Evolutionary conservation across 1,284 basidiomycete genomes (phyloP).

Genomic region (Takashimella tepidaria): DNA sequence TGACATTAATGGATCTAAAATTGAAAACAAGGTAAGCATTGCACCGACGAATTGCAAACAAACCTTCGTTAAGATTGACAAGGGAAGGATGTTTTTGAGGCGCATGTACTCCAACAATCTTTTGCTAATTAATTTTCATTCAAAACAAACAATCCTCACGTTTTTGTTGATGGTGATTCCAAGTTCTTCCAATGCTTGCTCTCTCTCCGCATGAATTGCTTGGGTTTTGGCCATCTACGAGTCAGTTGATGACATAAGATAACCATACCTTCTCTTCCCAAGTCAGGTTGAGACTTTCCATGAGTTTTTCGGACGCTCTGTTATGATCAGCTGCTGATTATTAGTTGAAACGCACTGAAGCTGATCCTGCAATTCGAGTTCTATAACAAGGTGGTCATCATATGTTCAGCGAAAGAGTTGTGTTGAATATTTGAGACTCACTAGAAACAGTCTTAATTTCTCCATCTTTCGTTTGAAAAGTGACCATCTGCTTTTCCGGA

Average conservation of each 20-base stretch:
- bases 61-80: constrained; percentile 91
- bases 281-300: constrained; percentile 92
- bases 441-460: constrained; percentile 89
- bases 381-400: constrained; percentile 5
- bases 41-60: constrained; percentile 21
- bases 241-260: neutral
- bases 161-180: constrained; percentile 97
- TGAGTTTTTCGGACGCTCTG: constrained; percentile 83
- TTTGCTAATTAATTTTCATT: neutral
- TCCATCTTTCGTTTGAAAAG: constrained; percentile 88
- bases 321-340: neutral
- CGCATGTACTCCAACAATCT: constrained; percentile 68
- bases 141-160: constrained; percentile 28
- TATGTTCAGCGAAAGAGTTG: neutral
- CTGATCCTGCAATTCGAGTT: constrained; percentile 94
- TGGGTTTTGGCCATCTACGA: constrained; percentile 68
- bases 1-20: constrained; percentile 51
- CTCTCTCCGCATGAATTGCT: constrained; percentile 90
- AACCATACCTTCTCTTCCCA: constrained; percentile 78
- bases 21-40: constrained; percentile 13
- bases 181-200: constrained; percentile 93
- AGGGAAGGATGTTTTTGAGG: constrained; percentile 98
- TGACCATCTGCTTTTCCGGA: constrained; percentile 90
- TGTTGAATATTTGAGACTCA: constrained; percentile 1
- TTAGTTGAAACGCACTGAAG: constrained; percentile 55